phyloP scores from a whole-genome alignment of 2,329 filamentous ascomycete species.

The Diplodia mutila region DNA sequence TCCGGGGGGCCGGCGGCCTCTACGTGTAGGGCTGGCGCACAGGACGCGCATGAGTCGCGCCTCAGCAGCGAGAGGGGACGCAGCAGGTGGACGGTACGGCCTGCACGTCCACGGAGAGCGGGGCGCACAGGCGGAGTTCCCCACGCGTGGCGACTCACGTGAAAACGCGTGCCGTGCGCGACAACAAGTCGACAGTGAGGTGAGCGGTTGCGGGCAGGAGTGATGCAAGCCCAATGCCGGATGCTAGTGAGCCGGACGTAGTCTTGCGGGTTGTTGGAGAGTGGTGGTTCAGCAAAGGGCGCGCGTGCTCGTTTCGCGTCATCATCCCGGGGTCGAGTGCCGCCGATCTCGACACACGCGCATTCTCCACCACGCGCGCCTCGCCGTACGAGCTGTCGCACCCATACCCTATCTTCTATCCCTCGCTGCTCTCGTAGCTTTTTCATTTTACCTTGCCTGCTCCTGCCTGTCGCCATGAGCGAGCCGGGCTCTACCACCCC shows the following conservation, averaged over 20 bases:
- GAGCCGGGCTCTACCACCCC: constrained; percentile 31
- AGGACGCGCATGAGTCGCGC: constrained; percentile 16
- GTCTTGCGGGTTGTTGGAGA: neutral
- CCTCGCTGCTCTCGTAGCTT: constrained; percentile 1
- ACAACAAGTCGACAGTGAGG: neutral
- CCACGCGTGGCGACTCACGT: constrained; percentile 15
- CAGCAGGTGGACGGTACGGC: neutral
- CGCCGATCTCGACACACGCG: constrained; percentile 7
- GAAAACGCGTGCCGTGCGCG: constrained; percentile 1
- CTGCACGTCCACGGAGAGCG: no score
- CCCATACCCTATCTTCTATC: constrained; percentile 7
- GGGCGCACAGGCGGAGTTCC: neutral
- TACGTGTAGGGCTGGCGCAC: constrained; percentile 9
- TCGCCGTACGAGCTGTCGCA: constrained; percentile 3
- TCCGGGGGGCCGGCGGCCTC: neutral
- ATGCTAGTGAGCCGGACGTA: neutral
- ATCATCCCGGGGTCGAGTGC: neutral
- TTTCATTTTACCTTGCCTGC: neutral
- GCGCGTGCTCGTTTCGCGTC: constrained; percentile 1
- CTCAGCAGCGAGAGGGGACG: neutral
- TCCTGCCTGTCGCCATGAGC: constrained; percentile 25
- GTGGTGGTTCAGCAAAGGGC: neutral
- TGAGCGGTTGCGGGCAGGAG: neutral
- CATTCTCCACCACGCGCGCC: constrained; percentile 16
- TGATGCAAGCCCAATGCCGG: neutral